Base-by-base conservation (phyloP, 257 asterid species). In the Jacaranda mimosifolia region DNA sequence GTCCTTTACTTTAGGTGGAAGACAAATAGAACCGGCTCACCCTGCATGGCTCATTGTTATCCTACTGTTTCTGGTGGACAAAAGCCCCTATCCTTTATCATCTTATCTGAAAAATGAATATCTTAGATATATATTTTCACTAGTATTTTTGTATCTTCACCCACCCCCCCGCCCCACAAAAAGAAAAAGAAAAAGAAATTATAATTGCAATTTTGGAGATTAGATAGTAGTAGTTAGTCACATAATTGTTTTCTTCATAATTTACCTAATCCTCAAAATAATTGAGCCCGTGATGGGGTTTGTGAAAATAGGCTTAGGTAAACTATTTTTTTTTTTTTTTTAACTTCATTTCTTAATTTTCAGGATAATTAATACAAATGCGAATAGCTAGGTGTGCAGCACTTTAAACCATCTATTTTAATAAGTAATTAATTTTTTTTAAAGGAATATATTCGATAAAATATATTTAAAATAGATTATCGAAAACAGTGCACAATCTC, bases 1-100 rank as follows among this genome's bases (percentile, higher is more conserved):
- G 55, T 49, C 42, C 74, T 79, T 79, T 73, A 36, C 83, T 81
- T 80, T 60, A 32, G 76, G 42, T 63, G 2, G 78, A 85, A 68
- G 86, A 81, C 82, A 81, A 71, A 73, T 62, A 81, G 76, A 78
- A 72, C 10, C 51, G 66, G 57, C 36, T 70, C 70, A 63, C 62
- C 43, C n/a, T 79, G 80, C 72, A 83, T 83, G 81, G 74, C 71
- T 63, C 75, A 59, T 71, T 66, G 46, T 32, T 55, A 71, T 42
- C 43, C 45, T 63, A 56, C 57, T 67, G 46, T 65, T 69, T 73
- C 52, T 80, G 71, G 77, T 77, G 43, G 74, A 72, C 19, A 80
- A 53, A 59, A 38, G 42, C 65, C 56, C 55, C 60, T 60, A 55
- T 9, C 38, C 72, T 63, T 65, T 49, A 66, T 63, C 74, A 65